Base-by-base conservation (phyloP, 768 basidiomycete species). In the Leccinum uliginosum region DNA sequence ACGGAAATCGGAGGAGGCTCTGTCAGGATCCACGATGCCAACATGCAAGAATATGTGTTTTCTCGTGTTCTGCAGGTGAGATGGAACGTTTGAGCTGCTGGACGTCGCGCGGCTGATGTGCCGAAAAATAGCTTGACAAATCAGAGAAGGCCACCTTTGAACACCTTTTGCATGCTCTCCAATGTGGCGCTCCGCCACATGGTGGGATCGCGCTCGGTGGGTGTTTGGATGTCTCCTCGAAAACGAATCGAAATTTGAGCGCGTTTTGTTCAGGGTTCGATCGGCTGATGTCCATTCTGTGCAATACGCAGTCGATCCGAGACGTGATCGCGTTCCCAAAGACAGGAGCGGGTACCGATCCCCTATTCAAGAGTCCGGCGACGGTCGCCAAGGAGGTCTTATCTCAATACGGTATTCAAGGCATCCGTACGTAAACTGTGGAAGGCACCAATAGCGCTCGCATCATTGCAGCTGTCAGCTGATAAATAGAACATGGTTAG, bases 301-400 rank as follows among this genome's bases (percentile, higher is more conserved):
- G 92, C 76, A 83, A 85, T 60, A 82, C 92, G 4, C 80, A 82
- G 57, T 93, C 93, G 38, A 98, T 98, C 63, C 82, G 93, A 59
- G 93, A 97, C 65, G 95, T 98, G 61, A 96, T 98, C 62, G 95
- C 95, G 19, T 98, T 98, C 76, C 95, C 95, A 9, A 98, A 98
- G 77, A 88, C 89, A 8, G 83, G 84, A 40, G 82, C 76, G 57
- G 94, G 95, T 6, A 81, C 84, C 23, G 95, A 98, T 73, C 82
- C 86, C 44, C 83, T 96, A 38, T 94, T 97, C 79, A 88, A 84
- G 73, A 93, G 92, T 72, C 95, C 95, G 40, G 84, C 90, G 12
- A 64, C 80, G 17, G 78, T 85, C 54, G 65, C 68, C 55, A 67
- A 73, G 23, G 78, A 81, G 32, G 75, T 81, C 32, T 73, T 93